Percentiles rank a stretch among this genome's conserved stretches.
Conservation (phyloP, 2,329 filamentous ascomycete species). For the Penicillium sp. region DNA sequence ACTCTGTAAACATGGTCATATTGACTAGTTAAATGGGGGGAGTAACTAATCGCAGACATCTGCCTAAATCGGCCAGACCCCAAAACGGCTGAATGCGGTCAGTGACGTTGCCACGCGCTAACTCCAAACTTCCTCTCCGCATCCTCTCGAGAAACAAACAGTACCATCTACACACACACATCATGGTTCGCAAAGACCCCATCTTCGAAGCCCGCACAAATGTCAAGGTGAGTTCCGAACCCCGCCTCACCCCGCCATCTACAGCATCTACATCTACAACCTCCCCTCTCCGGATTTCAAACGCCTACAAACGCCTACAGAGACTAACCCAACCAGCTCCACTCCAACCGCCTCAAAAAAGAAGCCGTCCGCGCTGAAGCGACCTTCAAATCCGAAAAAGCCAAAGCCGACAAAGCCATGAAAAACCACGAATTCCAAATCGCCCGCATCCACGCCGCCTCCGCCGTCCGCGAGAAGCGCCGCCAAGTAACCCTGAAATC, state of each 20-base stretch:
- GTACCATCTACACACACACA: constrained; percentile 12
- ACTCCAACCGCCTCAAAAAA: constrained; percentile 51
- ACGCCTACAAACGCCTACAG: neutral
- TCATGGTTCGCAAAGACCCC: constrained; percentile 43
- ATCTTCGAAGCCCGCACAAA: constrained; percentile 46
- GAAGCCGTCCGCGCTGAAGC: constrained; percentile 49
- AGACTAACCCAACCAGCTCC: constrained; percentile 35
- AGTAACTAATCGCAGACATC: too few relatives aligned
- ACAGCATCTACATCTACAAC: neutral
- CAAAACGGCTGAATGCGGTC: constrained; percentile 21
- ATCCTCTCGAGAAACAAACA: neutral
- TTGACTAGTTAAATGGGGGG: too few relatives aligned
- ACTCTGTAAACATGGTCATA: too few relatives aligned
- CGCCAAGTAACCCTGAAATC: constrained; percentile 48
- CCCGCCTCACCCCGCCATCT: neutral
- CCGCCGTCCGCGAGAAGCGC: constrained; percentile 49
- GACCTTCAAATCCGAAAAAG: constrained; percentile 50
- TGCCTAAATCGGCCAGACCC: neutral
- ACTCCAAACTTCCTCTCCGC: constrained; percentile 4
- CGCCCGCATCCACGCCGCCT: constrained; percentile 50
- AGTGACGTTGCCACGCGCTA: constrained; percentile 29
- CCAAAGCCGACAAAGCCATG: constrained; percentile 51
- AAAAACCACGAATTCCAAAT: constrained; percentile 52
- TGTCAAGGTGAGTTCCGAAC: constrained; percentile 37
- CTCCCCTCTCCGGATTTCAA: too few relatives aligned